Base-by-base conservation (phyloP, 495 filamentous ascomycete genomes). In the Penicillium subrubescens region DNA sequence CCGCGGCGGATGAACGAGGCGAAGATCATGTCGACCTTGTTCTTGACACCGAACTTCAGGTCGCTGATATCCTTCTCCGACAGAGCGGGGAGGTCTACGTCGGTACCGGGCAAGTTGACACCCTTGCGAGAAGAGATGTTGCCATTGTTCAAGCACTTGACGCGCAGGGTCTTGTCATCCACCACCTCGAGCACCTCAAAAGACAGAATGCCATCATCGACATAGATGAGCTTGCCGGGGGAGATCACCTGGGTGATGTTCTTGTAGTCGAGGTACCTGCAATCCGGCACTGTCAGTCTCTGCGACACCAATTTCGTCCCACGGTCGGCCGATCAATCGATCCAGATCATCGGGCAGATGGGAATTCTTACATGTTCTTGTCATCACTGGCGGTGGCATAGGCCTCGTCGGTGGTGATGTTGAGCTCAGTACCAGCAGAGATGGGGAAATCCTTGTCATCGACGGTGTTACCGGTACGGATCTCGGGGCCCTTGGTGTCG, bases 241-340 rank as follows among this genome's bases (percentile, higher is more conserved):
- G 89, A 76, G 77, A 99, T 98, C 72, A 99, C 94, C 81, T 94
- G 96, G 81, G 95, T 97, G 84, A 99, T 97, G 86, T 99, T 99
- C 88, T 94, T 94, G 82, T 99, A 99, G 83, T 99, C 95, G 71
- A 99, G 91, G 70, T 93, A 96, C 93, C 93, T 97, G 64, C 54
- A 55, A 19, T 54, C 63, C 53, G 25, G 27, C 39, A 21, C 35
- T 19, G 65, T 73, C 63, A 73, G 68, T 58, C 55, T 35, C 52
- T 10, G 29, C 27, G 27, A 46, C 43, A 37, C 37, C 19, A 15
- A 55, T 7, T 17, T 7, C 2, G 2, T 50, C 15, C 25, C 19
- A 55, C 43, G 43, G 27, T 60, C 51, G 56, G 35, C 19, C 15
- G 56, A 44, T 3, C 53, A 37, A 56, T 12, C 31, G 23, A 56